Percentiles rank a stretch among this genome's conserved stretches.
Conservation (phyloP, 257 asterid genomes). For the Ocimum tenuiflorum region DNA sequence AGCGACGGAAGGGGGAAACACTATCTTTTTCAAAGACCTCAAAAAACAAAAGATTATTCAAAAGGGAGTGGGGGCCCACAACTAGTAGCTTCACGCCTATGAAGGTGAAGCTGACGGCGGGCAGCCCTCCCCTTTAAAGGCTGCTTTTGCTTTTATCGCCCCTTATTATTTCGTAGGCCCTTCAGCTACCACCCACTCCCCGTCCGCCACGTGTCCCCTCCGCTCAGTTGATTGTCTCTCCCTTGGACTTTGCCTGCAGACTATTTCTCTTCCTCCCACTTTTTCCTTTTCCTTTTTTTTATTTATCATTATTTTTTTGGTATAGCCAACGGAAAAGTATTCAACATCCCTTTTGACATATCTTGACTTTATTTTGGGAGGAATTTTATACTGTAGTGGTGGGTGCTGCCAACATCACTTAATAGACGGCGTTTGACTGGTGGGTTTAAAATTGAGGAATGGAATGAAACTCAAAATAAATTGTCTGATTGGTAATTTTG, state of each 20-base stretch:
- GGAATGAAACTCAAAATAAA: no score
- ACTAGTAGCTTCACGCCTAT: neutral
- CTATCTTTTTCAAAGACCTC: slow-evolving; percentile 30
- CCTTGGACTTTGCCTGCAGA: slow-evolving; percentile 1
- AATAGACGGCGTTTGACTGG: no score
- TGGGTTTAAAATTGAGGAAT: no score
- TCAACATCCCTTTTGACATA: neutral
- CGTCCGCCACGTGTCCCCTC: neutral
- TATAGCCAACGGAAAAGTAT: no score
- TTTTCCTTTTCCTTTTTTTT: neutral
- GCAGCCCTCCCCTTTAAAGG: neutral
- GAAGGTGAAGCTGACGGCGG: neutral
- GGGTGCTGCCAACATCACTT: no score
- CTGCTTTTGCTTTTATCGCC: slow-evolving; percentile 9
- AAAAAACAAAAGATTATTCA: neutral
- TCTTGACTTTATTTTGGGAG: no score
- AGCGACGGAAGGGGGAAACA: slow-evolving; percentile 29
- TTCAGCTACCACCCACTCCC: neutral
- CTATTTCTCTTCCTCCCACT: neutral
- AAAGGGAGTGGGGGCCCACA: slow-evolving; percentile 9
- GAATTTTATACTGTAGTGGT: no score
- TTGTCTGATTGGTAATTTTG: no score
- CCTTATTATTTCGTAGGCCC: neutral
- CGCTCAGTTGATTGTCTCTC: neutral
- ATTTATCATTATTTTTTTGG: no score